Conservation (phyloP, 2,329 filamentous ascomycete species). For the Grosmannia penicillata region DNA sequence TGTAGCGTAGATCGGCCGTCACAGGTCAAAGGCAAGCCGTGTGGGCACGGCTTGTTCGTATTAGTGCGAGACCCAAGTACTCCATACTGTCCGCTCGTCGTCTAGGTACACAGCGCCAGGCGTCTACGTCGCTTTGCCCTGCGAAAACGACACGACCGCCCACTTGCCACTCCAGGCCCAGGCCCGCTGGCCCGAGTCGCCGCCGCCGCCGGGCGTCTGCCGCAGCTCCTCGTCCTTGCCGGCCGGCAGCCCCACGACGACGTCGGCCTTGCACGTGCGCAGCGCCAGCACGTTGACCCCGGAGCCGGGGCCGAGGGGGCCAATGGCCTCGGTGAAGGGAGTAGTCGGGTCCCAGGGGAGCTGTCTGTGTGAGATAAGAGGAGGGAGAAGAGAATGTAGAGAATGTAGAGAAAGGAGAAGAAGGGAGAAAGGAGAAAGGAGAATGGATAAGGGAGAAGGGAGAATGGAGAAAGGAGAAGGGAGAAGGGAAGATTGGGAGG, state of each 20-base stretch:
- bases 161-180: conserved; percentile 97
- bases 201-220: conserved; percentile 52
- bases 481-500: not conserved
- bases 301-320: conserved; percentile 67
- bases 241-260: conserved; percentile 72
- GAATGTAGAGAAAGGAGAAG: not conserved
- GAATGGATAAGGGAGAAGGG: not conserved
- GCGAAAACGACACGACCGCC: conserved; percentile 80
- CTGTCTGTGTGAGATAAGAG: conserved; percentile 28
- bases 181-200: conserved; percentile 54
- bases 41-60: too few relatives aligned
- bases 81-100: too few relatives aligned
- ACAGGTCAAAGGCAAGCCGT: too few relatives aligned
- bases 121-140: conserved; percentile 27
- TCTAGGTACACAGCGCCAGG: too few relatives aligned
- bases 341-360: conserved; percentile 76
- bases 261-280: conserved; percentile 91
- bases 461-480: not conserved
- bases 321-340: conserved; percentile 70
- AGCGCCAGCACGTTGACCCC: conserved; percentile 76
- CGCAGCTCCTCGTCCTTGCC: conserved; percentile 71
- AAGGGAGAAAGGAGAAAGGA: not conserved
- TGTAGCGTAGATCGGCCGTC: too few relatives aligned
- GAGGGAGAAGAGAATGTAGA: too few relatives aligned
- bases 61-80: too few relatives aligned